Conservation (phyloP, 495 filamentous ascomycete genomes). For the Rhypophila decipiens region DNA sequence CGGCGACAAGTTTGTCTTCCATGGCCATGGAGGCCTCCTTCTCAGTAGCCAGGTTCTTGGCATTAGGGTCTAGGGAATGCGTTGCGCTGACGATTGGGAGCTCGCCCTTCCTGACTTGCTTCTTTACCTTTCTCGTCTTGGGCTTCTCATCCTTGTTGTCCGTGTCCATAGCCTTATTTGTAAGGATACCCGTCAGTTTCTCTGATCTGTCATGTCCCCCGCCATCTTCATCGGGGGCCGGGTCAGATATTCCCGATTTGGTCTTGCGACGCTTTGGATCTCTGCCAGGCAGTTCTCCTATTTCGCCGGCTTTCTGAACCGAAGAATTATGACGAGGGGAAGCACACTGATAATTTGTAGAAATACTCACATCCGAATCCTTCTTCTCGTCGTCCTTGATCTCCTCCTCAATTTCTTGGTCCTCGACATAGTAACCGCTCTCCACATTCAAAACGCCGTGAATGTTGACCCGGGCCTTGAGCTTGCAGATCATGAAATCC, state of each 20-base stretch:
- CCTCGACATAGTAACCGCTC: constrained; percentile 96
- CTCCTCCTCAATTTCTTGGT: constrained; percentile 95
- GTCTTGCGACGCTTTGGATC: constrained; percentile 26
- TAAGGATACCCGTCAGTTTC: too few species aligned
- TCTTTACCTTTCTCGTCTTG: constrained; percentile 98
- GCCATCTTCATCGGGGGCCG: constrained; percentile 8
- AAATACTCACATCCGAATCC: constrained; percentile 55
- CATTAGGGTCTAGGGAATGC: constrained; percentile 61
- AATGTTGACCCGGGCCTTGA: constrained; percentile 95
- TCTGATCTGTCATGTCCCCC: too few species aligned
- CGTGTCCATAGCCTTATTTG: constrained; percentile 71
- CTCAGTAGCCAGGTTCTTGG: constrained; percentile 64
- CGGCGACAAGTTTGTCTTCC: constrained; percentile 97
- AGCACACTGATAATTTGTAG: constrained; percentile 5
- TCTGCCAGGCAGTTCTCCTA: constrained; percentile 8
- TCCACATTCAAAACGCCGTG: constrained; percentile 96
- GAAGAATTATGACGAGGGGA: constrained; percentile 1
- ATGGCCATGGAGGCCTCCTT: constrained; percentile 86
- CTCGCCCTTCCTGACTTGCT: constrained; percentile 97
- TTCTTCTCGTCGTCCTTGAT: constrained; percentile 53
- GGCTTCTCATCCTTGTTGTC: constrained; percentile 69
- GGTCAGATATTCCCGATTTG: constrained; percentile 8
- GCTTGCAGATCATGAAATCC: constrained; percentile 99
- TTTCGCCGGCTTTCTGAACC: background rate
- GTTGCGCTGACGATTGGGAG: constrained; percentile 82